Evolutionary conservation across 176 grass and related monocot species (phyloP), one percentile per base, ranked within the genome.

Genomic region (Themeda triandra): DNA sequence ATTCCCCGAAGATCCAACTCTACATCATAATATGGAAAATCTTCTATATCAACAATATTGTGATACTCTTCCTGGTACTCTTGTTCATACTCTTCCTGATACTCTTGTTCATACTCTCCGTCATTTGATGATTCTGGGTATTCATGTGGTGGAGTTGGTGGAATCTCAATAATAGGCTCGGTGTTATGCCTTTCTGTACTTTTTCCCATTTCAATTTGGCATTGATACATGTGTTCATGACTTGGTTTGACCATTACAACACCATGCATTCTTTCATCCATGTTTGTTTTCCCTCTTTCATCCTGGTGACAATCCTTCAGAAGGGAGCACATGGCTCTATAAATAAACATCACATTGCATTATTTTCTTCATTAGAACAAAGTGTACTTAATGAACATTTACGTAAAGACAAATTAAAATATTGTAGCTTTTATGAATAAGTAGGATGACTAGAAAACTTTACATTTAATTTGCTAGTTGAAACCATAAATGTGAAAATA

Each of bases 201-300:
- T 73, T 48, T 9, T 48, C 14, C 41, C 70, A 73, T 73, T 48
- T 73, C 41, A 48, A 73, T 73, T 73, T 73, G 70, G 70, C 42
- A 73, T 0, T 48, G 71, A 28, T 73, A 9, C 6, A 48, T 29
- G 1, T 48, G 25, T 73, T 49, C 42, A 48, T 1, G 8, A 30
- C 2, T 45, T 11, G 25, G 15, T 48, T 13, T 71, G 13, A 15
- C 23, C 24, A 27, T 17, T 71, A 27, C 13, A 71, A 1, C 13
- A 71, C 27, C 12, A 27, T 25, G 15, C 45, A 13, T 13, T 8
- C n/a, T 70, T 70, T 14, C 41, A 30, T 19, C 42, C 71, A 73
- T 73, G 25, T 31, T 6, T 49, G 71, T 29, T 73, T 73, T 8
- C 6, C 27, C 13, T 49, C 8, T 30, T 73, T 49, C 15, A 17